A percentile compares a stretch with the other conserved stretches of the same genome.
Conservation (phyloP, 1,139 yeast genomes). For the Yamadazyma dendronema region DNA sequence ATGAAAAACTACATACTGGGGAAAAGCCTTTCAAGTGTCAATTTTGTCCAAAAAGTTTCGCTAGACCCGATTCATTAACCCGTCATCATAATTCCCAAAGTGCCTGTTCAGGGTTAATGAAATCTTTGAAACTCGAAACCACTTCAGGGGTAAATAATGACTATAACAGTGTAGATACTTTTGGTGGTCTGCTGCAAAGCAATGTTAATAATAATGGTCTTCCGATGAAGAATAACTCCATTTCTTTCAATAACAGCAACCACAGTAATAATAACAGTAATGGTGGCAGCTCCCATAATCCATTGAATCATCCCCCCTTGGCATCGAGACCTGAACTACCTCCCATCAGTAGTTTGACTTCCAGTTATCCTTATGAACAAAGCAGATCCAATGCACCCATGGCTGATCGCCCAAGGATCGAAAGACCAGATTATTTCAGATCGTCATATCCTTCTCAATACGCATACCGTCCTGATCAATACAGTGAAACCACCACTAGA, state of each 20-base stretch:
- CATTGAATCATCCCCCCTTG: too few relatives aligned
- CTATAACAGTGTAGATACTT: background rate
- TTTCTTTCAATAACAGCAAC: too few relatives aligned
- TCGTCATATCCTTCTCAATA: background rate
- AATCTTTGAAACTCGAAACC: constrained; percentile 1
- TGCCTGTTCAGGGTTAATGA: constrained; percentile 30
- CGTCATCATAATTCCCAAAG: constrained; percentile 55
- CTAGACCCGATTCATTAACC: constrained; percentile 74
- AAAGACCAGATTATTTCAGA: background rate
- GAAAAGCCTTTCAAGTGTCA: constrained; percentile 66
- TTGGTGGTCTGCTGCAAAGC: background rate
- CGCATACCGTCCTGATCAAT: background rate
- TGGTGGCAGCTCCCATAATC: too few relatives aligned
- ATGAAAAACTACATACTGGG: constrained; percentile 73
- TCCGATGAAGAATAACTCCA: too few relatives aligned
- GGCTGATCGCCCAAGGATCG: background rate
- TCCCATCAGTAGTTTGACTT: constrained; percentile 4
- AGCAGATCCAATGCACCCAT: background rate
- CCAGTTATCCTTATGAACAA: constrained; percentile 1
- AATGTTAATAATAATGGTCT: too few relatives aligned
- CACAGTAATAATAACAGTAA: too few relatives aligned
- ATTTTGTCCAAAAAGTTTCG: constrained; percentile 64
- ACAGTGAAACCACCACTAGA: constrained; percentile 1
- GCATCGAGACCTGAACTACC: constrained; percentile 6
- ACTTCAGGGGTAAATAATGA: background rate